Percentiles rank a stretch among this genome's conserved stretches.
These are phyloP conservation scores for Anisodus tanguticus DNA, from an alignment of 257 asterid genomes.

Conservation along the genomic window DNA sequence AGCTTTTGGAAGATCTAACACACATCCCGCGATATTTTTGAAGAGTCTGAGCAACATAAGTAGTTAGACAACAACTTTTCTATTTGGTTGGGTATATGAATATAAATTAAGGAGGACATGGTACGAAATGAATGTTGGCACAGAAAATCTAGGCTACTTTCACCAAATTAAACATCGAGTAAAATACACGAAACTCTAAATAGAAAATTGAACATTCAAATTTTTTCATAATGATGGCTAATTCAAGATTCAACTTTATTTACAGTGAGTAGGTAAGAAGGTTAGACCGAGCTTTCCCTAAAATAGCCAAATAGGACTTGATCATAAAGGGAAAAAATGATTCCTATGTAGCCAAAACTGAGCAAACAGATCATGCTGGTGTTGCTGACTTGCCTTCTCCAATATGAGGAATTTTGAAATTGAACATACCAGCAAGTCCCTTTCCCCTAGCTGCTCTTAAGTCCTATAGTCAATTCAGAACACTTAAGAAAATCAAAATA, in stretches of 20 bases:
- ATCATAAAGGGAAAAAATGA: slow-evolving; percentile 18
- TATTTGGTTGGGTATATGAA: neutral
- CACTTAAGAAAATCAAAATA: no score
- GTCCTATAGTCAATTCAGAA: no score
- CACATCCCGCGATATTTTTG: no score
- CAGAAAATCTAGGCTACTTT: neutral
- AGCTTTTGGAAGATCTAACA: no score
- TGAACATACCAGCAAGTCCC: slow-evolving; percentile 52
- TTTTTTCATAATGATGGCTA: neutral
- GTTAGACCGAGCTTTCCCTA: neutral
- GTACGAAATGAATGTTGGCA: neutral
- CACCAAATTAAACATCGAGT: neutral
- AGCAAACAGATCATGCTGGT: slow-evolving; percentile 31
- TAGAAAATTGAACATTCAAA: neutral
- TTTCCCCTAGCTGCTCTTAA: slow-evolving; percentile 38
- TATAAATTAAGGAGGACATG: neutral
- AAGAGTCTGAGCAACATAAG: no score
- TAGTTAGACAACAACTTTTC: neutral
- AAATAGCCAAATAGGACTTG: neutral
- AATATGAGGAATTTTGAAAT: slow-evolving; percentile 37
- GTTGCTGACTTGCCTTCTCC: slow-evolving; percentile 40
- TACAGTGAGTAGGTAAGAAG: neutral
- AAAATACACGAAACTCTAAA: neutral
- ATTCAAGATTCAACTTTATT: slow-evolving; percentile 5
- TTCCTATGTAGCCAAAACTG: neutral